These are phyloP conservation scores for Wickerhamomyces sydowiorum DNA, from an alignment of 805 yeast genomes.

Conservation along the genomic window DNA sequence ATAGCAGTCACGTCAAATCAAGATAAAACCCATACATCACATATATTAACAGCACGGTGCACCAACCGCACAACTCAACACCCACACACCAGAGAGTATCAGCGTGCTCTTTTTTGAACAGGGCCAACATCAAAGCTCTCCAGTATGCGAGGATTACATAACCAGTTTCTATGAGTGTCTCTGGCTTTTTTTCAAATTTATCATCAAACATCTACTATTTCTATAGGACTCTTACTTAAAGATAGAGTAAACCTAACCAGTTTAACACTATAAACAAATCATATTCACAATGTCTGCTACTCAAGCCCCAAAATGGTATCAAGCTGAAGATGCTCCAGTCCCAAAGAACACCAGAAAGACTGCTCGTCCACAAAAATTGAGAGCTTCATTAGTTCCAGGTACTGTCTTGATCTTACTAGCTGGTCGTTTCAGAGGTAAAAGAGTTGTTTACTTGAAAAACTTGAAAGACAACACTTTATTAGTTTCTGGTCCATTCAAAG, in stretches of 20 bases:
- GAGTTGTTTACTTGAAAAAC: conserved; percentile 96
- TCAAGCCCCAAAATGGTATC: conserved; percentile 88
- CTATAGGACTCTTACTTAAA: no score
- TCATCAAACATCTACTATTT: not conserved
- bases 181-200: not conserved
- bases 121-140: no score
- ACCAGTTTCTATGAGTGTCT: not conserved
- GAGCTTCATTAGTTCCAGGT: conserved; percentile 96
- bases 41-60: not conserved
- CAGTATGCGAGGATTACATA: not conserved
- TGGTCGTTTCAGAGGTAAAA: conserved; percentile 99
- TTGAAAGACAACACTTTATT: conserved; percentile 97
- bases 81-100: conserved; percentile 5
- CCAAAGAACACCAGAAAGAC: conserved; percentile 88
- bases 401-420: conserved; percentile 95
- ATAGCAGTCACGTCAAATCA: not conserved
- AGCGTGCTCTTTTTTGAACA: not conserved
- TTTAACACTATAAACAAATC: conserved; percentile 2
- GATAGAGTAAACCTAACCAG: not conserved
- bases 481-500: conserved; percentile 98
- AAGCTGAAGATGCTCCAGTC: conserved; percentile 84
- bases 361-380: conserved; percentile 88
- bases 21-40: not conserved
- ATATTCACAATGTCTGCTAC: conserved; percentile 16
- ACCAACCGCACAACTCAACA: conserved; percentile 2